phyloP scores from a whole-genome alignment of 768 basidiomycete genomes.

The Lactifluus piperatus region DNA sequence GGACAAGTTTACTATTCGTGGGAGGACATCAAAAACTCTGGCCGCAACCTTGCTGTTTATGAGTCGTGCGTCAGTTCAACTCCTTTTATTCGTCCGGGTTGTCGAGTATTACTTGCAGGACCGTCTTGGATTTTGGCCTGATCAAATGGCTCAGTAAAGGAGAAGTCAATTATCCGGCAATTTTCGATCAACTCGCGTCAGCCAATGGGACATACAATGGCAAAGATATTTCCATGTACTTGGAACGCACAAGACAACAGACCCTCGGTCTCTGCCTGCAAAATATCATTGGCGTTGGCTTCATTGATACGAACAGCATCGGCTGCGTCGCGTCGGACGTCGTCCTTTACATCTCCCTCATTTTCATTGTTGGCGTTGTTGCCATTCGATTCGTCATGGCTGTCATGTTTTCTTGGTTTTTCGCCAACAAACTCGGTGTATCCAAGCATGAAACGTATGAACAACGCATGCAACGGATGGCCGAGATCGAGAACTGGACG shows the following conservation, averaged over 20 bases:
- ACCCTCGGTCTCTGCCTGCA: conserved; percentile 72
- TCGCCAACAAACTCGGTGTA: conserved; percentile 89
- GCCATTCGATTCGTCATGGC: conserved; percentile 94
- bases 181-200: conserved; percentile 73
- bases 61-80: conserved; percentile 60
- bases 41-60: conserved; percentile 85
- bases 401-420: conserved; percentile 96
- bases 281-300: conserved; percentile 82
- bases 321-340: conserved; percentile 95
- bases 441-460: conserved; percentile 91
- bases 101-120: conserved; percentile 34
- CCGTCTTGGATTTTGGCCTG: conserved; percentile 82
- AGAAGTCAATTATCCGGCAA: conserved; percentile 71
- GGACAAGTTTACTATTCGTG: conserved; percentile 95
- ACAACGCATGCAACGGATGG: conserved; percentile 80
- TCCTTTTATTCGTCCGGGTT: conserved; percentile 2
- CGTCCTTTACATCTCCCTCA: conserved; percentile 88
- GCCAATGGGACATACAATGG: conserved; percentile 67
- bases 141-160: conserved; percentile 76
- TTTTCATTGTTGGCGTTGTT: conserved; percentile 97
- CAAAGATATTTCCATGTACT: conserved; percentile 81
- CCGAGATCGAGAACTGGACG: conserved; percentile 94
- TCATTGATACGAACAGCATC: conserved; percentile 88
- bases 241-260: conserved; percentile 64
- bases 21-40: conserved; percentile 63